Conservation (phyloP, 441 rosid species). For the Adansonia madagascariensis region DNA sequence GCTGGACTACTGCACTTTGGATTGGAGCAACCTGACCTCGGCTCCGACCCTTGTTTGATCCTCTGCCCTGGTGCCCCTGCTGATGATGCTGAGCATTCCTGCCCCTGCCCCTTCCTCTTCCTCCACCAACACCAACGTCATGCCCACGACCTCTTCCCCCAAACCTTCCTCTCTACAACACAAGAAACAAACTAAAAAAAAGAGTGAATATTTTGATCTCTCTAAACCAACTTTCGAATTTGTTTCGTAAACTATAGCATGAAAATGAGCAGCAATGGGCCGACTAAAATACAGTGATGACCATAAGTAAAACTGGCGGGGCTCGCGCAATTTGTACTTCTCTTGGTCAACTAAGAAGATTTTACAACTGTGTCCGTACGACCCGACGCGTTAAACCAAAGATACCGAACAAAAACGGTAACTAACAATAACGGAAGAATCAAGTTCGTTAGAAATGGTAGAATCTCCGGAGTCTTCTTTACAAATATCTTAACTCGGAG, state of each 20-base stretch:
- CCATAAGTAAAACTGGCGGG: no score
- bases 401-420: background rate
- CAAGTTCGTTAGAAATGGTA: no score
- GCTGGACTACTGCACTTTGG: constrained; percentile 10
- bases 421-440: no score
- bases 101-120: constrained; percentile 12
- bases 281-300: background rate
- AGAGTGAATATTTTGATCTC: background rate
- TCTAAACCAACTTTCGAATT: background rate
- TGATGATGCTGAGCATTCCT: background rate
- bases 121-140: background rate
- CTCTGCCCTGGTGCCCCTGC: constrained; percentile 8
- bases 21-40: background rate
- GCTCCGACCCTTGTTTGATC: constrained; percentile 16
- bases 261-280: background rate
- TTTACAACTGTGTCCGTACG: background rate
- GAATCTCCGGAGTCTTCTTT: no score
- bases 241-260: background rate
- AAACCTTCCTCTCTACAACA: constrained; percentile 51
- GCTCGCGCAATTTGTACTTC: no score
- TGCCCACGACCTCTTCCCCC: constrained; percentile 32
- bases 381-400: background rate
- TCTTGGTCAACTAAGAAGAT: background rate
- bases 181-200: constrained; percentile 9
- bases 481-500: no score